Base-by-base conservation (phyloP, 2,329 filamentous ascomycete genomes). In the Colletotrichum cuscutae region DNA sequence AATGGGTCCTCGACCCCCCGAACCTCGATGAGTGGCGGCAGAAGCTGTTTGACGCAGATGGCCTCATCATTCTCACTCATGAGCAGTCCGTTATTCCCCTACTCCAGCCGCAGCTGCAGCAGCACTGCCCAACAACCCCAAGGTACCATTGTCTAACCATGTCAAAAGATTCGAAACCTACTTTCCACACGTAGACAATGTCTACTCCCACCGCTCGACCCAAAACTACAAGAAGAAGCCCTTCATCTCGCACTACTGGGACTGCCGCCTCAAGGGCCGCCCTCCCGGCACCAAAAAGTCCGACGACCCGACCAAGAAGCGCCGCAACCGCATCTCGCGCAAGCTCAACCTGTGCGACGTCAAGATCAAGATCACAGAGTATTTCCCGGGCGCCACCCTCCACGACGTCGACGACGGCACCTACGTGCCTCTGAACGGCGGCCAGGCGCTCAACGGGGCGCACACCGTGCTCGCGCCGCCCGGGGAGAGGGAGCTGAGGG, bases 351-450 rank as follows among this genome's bases (percentile, higher is more conserved):
- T 95, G n/a, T 96, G 94, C 80, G 93, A 95, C 80, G 93, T 95
- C 75, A 95, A 95, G 83, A 95, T 95, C 80, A 95, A 95, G 81
- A 94, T 95, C 72, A 95, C 93, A 3, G 93, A 95, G 81, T 94
- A 94, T 82, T 92, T 93, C 66, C 89, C 92, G 11, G 89, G 88
- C 80, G 81, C 84, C 1, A 80, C 82, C 22, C 78, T 84, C 54
- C 80, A 81, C 57, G 74, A 75, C 26, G 61, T 74, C 3, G 74
- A 75, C 26, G 72, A 74, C 28, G 68, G 69, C n/a, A 69, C 61
- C 7, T 75, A 69, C 42, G 62, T 60, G 49, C 74, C 68, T 7
- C 65, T 69, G 28, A 37, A 63, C 28, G 65, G 61, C 9, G 60
- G 37, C 2, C 76, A 77, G n/a, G 76, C 74, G n/a, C 68, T 68